Percentiles rank a stretch among this genome's conserved stretches.
Conservation (phyloP, 805 yeast species). For the Candida nonsorbophila region DNA sequence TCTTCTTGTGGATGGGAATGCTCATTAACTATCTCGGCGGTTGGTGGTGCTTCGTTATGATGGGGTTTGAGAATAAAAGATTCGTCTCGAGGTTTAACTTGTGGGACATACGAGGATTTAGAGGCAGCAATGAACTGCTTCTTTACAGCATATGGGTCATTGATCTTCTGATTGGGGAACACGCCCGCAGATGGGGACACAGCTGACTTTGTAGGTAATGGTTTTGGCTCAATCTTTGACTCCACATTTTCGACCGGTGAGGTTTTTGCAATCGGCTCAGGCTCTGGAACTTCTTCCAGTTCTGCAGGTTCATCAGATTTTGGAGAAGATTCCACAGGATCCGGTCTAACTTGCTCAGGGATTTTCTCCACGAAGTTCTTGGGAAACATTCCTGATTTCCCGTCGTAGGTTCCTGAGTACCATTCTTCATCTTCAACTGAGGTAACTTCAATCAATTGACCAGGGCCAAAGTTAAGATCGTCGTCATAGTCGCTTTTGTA, state of each 20-base stretch:
- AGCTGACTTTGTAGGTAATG: constrained; percentile 2
- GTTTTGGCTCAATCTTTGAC: not conserved
- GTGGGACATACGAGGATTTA: constrained; percentile 57
- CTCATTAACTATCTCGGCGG: constrained; percentile 18
- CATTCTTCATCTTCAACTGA: constrained; percentile 88
- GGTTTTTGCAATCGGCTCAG: too few relatives aligned
- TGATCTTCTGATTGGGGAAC: constrained; percentile 25
- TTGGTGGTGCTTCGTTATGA: constrained; percentile 16
- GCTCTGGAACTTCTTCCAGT: constrained; percentile 2
- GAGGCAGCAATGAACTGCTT: constrained; percentile 53
- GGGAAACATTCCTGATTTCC: constrained; percentile 81
- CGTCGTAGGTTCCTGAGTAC: constrained; percentile 69
- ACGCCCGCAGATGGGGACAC: constrained; percentile 12
- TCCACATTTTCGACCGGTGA: too few relatives aligned
- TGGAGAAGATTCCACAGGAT: too few relatives aligned
- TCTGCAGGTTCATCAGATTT: constrained; percentile 1
- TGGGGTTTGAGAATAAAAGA: constrained; percentile 23
- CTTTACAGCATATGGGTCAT: constrained; percentile 45
- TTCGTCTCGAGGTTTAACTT: constrained; percentile 35
- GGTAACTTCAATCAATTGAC: constrained; percentile 69
- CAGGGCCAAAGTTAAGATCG: constrained; percentile 67
- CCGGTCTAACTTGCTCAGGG: too few relatives aligned
- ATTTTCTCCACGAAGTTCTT: constrained; percentile 62
- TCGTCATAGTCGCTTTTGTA: constrained; percentile 66
- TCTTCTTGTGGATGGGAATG: constrained; percentile 18